Base-by-base conservation (phyloP, 2,329 filamentous ascomycete genomes). In the Penicillium italicum region DNA sequence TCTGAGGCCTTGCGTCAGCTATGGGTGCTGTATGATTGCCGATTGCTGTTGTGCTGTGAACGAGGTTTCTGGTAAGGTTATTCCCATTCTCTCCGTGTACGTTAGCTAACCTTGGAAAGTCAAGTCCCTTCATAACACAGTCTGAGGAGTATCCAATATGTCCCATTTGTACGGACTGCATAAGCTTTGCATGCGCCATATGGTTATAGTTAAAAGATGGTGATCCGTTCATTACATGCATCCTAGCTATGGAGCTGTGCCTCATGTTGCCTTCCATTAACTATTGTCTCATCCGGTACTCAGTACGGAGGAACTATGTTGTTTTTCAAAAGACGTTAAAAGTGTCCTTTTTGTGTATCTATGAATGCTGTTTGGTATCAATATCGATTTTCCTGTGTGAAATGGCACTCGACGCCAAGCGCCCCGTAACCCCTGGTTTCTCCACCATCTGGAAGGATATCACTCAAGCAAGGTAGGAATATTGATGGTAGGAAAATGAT, bases 351-450 rank as follows among this genome's bases (percentile, higher is more conserved):
- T 14, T 18, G 16, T n/a, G 9, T 24, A 24, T 18, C 5, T 31
- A 24, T 31, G 18, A 42, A 42, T 40, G 4, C 14, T 33, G 20
- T 45, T 24, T 34, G 30, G n/a, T 34, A 43, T 18, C 2, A 16
- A 50, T 34, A 42, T 34, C 5, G 20, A 26, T 34, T 24, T 30
- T 34, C 16, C 11, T 4, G 37, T 34, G 28, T 31, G n/a, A 28
- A 26, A 28, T 44, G 20, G 7, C 14, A 42, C 10, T 22, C 16
- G 4, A 18, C 59, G 64, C 64, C 58, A 73, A 65, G 7, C 12
- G 4, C 38, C 20, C 11, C 48, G 43, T 31, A 44, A 36, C 20
- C 22, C 30, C n/a, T 10, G 4, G 48, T 9, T 20, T 34, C 18
- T 30, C 22, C 4, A 10, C 33, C 42, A 47, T 26, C 33, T 20